Conservation (phyloP, 2,329 filamentous ascomycete species). For the Pyrenophora teres region DNA sequence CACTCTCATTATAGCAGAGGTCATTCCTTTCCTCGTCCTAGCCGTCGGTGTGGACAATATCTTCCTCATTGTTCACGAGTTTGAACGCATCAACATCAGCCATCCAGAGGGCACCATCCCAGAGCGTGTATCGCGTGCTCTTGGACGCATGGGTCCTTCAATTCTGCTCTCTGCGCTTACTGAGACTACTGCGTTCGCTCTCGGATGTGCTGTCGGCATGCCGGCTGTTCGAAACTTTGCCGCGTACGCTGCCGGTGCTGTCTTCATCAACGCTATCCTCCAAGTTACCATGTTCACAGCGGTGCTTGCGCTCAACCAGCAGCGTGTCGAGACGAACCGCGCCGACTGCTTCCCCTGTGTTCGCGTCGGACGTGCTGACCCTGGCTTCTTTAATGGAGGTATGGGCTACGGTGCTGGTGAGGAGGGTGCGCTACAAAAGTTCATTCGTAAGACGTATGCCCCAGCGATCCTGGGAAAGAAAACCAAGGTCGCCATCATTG, state of each 20-base stretch:
- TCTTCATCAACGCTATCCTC: conserved; percentile 94
- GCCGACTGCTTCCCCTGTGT: conserved; percentile 93
- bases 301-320: conserved; percentile 87
- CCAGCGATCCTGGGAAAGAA: conserved; percentile 79
- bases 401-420: conserved; percentile 76
- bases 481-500: conserved; percentile 75
- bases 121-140: conserved; percentile 79
- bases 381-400: conserved; percentile 67
- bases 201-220: conserved; percentile 95
- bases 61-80: conserved; percentile 97
- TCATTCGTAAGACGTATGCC: conserved; percentile 90
- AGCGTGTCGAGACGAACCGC: conserved; percentile 82
- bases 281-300: conserved; percentile 98
- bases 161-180: conserved; percentile 94
- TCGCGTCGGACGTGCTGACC: conserved; percentile 73
- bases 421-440: conserved; percentile 80
- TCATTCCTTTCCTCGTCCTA: conserved; percentile 95
- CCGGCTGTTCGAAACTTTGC: conserved; percentile 97
- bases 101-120: conserved; percentile 88
- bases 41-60: conserved; percentile 99
- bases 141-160: conserved; percentile 96
- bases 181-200: conserved; percentile 89
- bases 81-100: conserved; percentile 90
- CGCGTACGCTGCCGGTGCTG: conserved; percentile 91
- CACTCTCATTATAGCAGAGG: conserved; percentile 96